phyloP scores from a whole-genome alignment of 345 rosid genomes.

The Camelina sativa region DNA sequence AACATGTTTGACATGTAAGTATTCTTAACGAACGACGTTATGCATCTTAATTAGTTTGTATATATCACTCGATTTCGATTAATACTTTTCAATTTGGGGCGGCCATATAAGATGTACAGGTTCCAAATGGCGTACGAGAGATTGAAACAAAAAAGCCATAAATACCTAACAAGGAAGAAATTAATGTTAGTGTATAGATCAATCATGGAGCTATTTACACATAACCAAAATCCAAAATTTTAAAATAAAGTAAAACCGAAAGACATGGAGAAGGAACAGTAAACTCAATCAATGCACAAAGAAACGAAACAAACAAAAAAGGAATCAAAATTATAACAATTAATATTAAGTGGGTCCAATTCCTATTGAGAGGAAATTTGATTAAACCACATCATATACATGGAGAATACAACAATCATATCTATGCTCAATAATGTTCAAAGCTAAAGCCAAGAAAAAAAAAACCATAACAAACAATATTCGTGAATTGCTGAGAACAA shows the following conservation, averaged over 20 bases:
- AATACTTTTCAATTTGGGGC: background rate
- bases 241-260: conserved; percentile 23
- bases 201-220: conserved; percentile 35
- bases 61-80: background rate
- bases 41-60: background rate
- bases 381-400: conserved; percentile 15
- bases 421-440: conserved; percentile 20
- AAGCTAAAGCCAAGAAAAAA: conserved; percentile 6
- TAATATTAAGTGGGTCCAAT: conserved; percentile 30
- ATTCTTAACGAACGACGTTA: conserved; percentile 5
- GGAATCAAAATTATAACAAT: background rate
- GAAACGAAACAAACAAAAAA: conserved; percentile 23
- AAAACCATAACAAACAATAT: background rate
- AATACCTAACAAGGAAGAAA: background rate
- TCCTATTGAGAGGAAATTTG: background rate
- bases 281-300: conserved; percentile 33
- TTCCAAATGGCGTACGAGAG: background rate
- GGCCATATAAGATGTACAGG: background rate
- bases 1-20: conserved; percentile 25
- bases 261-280: conserved; percentile 41
- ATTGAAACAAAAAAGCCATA: background rate
- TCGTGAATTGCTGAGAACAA: background rate
- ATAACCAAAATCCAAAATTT: conserved; percentile 15
- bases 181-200: conserved; percentile 25
- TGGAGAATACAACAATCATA: background rate